Evolutionary conservation across 169 alveolate genomes (phyloP).

Genomic region (Neospora caninum): DNA sequence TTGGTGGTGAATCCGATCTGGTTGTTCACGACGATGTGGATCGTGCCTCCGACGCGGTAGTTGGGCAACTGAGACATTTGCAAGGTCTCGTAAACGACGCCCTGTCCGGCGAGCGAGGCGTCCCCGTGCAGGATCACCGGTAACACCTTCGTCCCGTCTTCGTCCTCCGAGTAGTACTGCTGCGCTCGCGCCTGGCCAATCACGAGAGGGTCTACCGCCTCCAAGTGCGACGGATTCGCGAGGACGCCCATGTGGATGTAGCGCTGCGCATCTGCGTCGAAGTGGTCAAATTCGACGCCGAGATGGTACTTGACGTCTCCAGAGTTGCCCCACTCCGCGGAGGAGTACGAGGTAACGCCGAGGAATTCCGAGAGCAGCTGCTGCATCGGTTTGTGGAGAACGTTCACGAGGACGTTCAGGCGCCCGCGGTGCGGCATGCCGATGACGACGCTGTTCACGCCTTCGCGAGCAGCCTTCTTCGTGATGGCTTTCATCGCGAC

Average conservation of each 20-base stretch:
- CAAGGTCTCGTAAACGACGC: conserved; percentile 93
- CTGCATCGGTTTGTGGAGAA: conserved; percentile 89
- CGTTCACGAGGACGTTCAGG: conserved; percentile 90
- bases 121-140: conserved; percentile 95
- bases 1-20: conserved; percentile 95
- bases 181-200: conserved; percentile 92
- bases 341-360: conserved; percentile 80
- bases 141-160: conserved; percentile 69
- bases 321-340: conserved; percentile 76
- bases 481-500: conserved; percentile 83
- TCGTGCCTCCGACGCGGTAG: conserved; percentile 74
- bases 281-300: conserved; percentile 84
- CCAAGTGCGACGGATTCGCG: conserved; percentile 95
- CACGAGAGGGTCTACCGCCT: conserved; percentile 93
- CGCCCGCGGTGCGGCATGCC: conserved; percentile 98
- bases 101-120: conserved; percentile 96
- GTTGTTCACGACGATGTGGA: conserved; percentile 87
- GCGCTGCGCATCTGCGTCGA: conserved; percentile 77
- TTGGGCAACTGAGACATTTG: conserved; percentile 90
- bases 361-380: conserved; percentile 89
- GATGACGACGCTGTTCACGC: conserved; percentile 88
- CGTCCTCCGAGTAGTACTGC: conserved; percentile 82
- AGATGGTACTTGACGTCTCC: conserved; percentile 96
- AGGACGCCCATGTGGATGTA: conserved; percentile 82
- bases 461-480: conserved; percentile 71